Evolutionary conservation across 495 filamentous ascomycete species (phyloP).

Genomic region (Aspergillus baeticus): DNA sequence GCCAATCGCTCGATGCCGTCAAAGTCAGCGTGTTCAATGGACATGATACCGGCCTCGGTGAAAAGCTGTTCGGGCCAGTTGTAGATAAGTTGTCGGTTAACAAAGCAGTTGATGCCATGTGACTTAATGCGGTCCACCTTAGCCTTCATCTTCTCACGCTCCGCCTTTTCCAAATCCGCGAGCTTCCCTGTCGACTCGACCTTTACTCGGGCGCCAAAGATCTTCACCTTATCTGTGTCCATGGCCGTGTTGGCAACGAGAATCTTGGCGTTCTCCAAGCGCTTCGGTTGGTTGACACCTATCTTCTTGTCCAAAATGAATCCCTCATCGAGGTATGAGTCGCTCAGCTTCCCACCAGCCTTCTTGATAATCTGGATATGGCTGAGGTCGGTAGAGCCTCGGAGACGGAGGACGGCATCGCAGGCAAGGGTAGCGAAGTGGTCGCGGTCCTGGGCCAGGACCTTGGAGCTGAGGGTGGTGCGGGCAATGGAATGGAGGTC

Average conservation of each 20-base stretch:
- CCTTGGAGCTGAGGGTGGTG: conserved; percentile 98
- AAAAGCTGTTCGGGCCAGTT: conserved; percentile 99
- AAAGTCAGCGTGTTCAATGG: conserved; percentile 98
- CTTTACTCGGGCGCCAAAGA: conserved; percentile 95
- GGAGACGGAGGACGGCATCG: conserved; percentile 86
- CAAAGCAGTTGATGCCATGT: conserved; percentile 99
- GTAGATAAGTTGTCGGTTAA: conserved; percentile 98
- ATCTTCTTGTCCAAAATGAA: conserved; percentile 99
- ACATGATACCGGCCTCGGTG: conserved; percentile 94
- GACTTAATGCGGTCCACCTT: conserved; percentile 99
- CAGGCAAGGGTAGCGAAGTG: conserved; percentile 91
- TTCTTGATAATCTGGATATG: conserved; percentile 99
- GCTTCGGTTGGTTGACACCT: conserved; percentile 96
- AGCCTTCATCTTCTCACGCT: conserved; percentile 97
- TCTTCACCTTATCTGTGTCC: conserved; percentile 99
- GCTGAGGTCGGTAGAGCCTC: conserved; percentile 89
- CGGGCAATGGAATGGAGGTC: conserved; percentile 89
- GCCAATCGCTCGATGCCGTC: conserved; percentile 95
- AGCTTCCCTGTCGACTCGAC: conserved; percentile 91
- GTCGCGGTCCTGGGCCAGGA: conserved; percentile 87
- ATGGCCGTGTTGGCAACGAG: conserved; percentile 96
- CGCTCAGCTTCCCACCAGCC: conserved; percentile 92
- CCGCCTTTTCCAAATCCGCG: conserved; percentile 94
- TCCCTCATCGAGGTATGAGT: conserved; percentile 96
- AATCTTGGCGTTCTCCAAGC: conserved; percentile 96